Conservation (phyloP, 257 asterid species). For the Nicotiana sylvestris region DNA sequence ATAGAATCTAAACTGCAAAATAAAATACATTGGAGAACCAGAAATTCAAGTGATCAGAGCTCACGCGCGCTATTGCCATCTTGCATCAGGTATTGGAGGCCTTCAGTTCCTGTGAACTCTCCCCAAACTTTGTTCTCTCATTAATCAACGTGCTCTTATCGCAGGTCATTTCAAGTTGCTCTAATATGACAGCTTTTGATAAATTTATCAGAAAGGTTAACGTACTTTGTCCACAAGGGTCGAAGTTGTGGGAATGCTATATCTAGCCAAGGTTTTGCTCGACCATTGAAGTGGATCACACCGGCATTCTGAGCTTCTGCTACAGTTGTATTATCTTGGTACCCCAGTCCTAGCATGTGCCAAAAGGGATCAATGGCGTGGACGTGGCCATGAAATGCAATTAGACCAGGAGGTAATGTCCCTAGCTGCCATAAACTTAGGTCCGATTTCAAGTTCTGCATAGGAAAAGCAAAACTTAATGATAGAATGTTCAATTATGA, state of each 20-base stretch:
- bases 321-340: constrained; percentile 74
- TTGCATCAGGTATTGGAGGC: constrained; percentile 21
- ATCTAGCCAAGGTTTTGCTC: constrained; percentile 99
- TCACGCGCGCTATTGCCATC: constrained; percentile 24
- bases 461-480: not conserved
- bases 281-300: constrained; percentile 84
- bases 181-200: constrained; percentile 75
- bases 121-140: constrained; percentile 29
- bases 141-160: constrained; percentile 21
- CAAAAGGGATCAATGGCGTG: constrained; percentile 70
- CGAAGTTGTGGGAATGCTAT: constrained; percentile 88
- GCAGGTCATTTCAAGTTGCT: constrained; percentile 43
- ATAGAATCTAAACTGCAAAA: constrained; percentile 12
- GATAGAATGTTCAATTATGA: not conserved
- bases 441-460: constrained; percentile 88
- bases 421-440: constrained; percentile 97
- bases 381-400: constrained; percentile 84
- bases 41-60: constrained; percentile 32
- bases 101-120: constrained; percentile 21
- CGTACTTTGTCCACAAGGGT: constrained; percentile 74
- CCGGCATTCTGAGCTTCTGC: constrained; percentile 73
- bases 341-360: constrained; percentile 97
- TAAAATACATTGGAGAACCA: constrained; percentile 19
- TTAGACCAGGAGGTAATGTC: constrained; percentile 89
- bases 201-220: constrained; percentile 70